Conservation (phyloP, 768 basidiomycete genomes). For the Mycena alexandri region DNA sequence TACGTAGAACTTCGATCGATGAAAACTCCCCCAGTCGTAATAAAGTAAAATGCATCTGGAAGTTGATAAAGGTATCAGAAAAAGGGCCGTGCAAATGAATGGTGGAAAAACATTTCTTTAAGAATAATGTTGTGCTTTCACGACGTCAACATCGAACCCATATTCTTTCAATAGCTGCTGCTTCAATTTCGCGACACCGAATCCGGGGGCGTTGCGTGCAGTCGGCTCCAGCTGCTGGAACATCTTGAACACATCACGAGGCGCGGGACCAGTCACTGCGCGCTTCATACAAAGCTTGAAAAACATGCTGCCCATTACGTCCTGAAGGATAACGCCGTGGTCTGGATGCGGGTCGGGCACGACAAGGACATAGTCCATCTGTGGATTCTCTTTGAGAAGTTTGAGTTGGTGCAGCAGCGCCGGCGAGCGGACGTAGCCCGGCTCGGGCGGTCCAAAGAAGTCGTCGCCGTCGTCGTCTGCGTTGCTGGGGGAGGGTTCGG, state of each 20-base stretch:
- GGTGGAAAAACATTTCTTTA: too few species aligned
- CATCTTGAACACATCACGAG: constrained; percentile 34
- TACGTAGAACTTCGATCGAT: too few species aligned
- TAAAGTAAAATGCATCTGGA: too few species aligned
- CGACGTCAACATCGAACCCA: constrained; percentile 34
- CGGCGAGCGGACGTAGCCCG: constrained; percentile 38
- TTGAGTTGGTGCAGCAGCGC: constrained; percentile 39
- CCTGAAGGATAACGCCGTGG: constrained; percentile 32
- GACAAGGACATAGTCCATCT: constrained; percentile 34
- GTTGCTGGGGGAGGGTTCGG: neutral
- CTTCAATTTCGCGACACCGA: constrained; percentile 33
- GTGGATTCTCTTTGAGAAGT: constrained; percentile 34
- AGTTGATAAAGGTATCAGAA: too few species aligned
- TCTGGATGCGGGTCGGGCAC: constrained; percentile 29
- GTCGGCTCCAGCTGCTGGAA: constrained; percentile 28
- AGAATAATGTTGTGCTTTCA: neutral
- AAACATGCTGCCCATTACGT: constrained; percentile 28
- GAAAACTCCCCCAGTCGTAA: too few species aligned
- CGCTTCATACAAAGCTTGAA: constrained; percentile 34
- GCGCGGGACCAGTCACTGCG: constrained; percentile 25
- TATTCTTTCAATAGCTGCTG: constrained; percentile 38
- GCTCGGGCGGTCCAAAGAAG: constrained; percentile 14
- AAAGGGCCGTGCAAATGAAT: too few species aligned
- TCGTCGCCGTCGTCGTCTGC: constrained; percentile 24
- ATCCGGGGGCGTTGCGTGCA: constrained; percentile 26